A percentile compares a stretch with the other conserved stretches of the same genome.
These are phyloP conservation scores for Sanghuangporus sanghuang DNA, from an alignment of 1,284 basidiomycete species.

Conservation along the genomic window DNA sequence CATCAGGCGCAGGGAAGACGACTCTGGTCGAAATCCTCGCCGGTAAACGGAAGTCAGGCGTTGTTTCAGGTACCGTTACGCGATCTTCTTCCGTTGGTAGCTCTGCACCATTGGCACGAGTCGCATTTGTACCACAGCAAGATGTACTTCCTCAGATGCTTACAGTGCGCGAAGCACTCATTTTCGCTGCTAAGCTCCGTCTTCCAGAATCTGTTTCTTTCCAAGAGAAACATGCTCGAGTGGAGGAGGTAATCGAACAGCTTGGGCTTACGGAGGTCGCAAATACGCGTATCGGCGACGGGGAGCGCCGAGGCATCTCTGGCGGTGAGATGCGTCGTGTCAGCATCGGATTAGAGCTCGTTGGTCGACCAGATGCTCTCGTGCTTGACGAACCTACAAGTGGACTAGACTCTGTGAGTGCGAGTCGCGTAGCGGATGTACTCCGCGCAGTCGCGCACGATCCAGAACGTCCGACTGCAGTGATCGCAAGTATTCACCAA, in stretches of 20 bases:
- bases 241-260: conserved; percentile 64
- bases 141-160: conserved; percentile 76
- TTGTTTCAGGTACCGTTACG: conserved; percentile 58
- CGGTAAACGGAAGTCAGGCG: conserved; percentile 67
- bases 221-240: conserved; percentile 64
- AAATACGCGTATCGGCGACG: conserved; percentile 76
- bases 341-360: conserved; percentile 79
- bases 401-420: conserved; percentile 82
- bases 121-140: conserved; percentile 85
- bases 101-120: conserved; percentile 34
- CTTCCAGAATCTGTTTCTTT: conserved; percentile 75
- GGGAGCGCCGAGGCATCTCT: conserved; percentile 75
- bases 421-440: conserved; percentile 71
- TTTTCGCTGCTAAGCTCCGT: conserved; percentile 80
- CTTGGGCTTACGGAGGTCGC: conserved; percentile 70
- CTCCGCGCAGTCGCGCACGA: conserved; percentile 72
- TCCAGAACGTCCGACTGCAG: conserved; percentile 61
- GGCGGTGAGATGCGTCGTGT: conserved; percentile 85
- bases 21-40: conserved; percentile 84
- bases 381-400: conserved; percentile 84
- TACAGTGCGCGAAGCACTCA: conserved; percentile 78
- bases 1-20: conserved; percentile 84
- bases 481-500: conserved; percentile 86
- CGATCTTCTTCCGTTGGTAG: conserved; percentile 38
- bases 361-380: conserved; percentile 75